phyloP scores from a whole-genome alignment of 1,284 basidiomycete genomes.

The Leccinum proliferum region DNA sequence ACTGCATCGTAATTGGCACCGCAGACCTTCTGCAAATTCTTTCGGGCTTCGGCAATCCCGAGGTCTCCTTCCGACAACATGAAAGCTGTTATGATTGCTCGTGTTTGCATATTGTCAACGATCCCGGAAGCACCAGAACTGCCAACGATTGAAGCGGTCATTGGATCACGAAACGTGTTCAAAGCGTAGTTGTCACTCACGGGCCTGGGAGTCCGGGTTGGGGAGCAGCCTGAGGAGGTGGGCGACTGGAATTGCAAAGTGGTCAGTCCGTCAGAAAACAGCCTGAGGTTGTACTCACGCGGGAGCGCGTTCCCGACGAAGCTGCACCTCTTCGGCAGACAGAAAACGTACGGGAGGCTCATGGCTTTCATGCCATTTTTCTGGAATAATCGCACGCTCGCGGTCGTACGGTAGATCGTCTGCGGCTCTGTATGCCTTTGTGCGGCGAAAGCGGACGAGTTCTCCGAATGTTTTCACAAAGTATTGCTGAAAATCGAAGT shows the following conservation, averaged over 20 bases:
- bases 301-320: not conserved
- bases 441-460: not conserved
- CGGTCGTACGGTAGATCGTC: not conserved
- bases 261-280: not conserved
- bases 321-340: not conserved
- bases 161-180: not conserved
- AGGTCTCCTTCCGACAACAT: not conserved
- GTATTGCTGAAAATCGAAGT: not conserved
- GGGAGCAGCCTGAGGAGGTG: not conserved
- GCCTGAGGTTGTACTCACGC: not conserved
- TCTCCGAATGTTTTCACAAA: not conserved
- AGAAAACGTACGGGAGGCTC: not conserved
- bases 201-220: not conserved
- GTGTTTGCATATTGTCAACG: not conserved
- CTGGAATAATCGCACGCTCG: not conserved
- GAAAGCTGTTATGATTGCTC: not conserved
- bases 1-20: not conserved
- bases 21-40: not conserved
- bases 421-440: not conserved
- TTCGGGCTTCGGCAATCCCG: not conserved
- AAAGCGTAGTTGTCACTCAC: not conserved
- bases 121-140: not conserved
- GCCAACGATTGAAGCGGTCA: not conserved
- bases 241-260: not conserved
- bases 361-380: not conserved